Base-by-base conservation (phyloP, 352 stramenopile genomes). In the Phytophthora hibernalis region DNA sequence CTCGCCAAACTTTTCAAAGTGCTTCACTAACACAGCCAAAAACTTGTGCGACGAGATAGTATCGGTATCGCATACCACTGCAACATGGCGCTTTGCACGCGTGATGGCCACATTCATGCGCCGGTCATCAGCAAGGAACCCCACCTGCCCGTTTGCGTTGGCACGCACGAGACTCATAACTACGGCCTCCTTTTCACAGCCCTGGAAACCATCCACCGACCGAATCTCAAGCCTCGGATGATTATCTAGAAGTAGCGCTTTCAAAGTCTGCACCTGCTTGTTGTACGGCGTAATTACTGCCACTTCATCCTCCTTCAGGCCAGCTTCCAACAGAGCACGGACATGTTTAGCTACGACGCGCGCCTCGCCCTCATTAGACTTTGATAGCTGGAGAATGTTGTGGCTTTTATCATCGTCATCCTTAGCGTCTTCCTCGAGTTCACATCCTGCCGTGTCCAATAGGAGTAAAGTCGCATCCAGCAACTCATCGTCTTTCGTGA, bases 261-360 rank as follows among this genome's bases (percentile, higher is more conserved):
- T 92, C 28, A 99, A 74, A 5, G 96, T 62, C 54, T 98, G 90
- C n/a, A 95, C 87, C 63, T 99, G 98, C 31, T 97, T 98, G 80
- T 99, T 99, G 85, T 99, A 99, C 3, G 98, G 98, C 21, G 98
- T 99, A 72, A 99, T 99, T 20, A 99, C 88, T 18, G 94, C 97
- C 26, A 99, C 86, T 49, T 99, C 91, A 33, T 95, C 78, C 31
- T 89, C 80, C 18, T 72, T 80, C 5, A 99, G 45, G 1, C 97
- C 97, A 43, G 86, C 49, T 2, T 71, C 51, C 6, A 99, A 54
- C 16, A 99, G 77, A 3, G 74, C 77, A 15, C 79, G 68, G 3
- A 99, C 89, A 76, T 99, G 95, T 47, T 78, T 75, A 11, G 75
- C 78, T 12, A 95, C 90, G 7, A 97, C 69, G 1, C 55, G 60